Percentiles rank a stretch among this genome's conserved stretches.
phyloP scores from a whole-genome alignment of 106 monocot genomes.

The Dendrobium huoshanense region DNA sequence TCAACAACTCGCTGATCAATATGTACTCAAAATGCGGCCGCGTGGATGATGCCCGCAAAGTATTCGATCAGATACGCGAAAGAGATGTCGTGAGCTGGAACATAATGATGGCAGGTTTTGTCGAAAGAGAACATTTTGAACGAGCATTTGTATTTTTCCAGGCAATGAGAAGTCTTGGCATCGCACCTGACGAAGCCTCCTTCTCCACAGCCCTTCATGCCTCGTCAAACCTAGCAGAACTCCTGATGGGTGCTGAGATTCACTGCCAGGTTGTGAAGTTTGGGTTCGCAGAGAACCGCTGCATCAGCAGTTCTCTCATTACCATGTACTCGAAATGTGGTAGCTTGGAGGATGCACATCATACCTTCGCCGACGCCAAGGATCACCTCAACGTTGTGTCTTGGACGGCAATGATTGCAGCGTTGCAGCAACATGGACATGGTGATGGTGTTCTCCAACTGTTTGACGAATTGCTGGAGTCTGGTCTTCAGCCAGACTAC shows the following conservation, averaged over 20 bases:
- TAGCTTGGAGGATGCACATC: neutral
- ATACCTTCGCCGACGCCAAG: neutral
- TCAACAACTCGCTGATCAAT: conserved; percentile 47
- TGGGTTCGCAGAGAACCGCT: neutral
- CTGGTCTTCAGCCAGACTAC: conserved; percentile 34
- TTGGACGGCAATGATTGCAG: conserved; percentile 74
- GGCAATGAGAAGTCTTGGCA: neutral
- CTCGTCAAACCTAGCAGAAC: neutral
- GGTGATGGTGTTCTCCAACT: conserved; percentile 29
- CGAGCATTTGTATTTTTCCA: neutral
- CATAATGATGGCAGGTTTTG: conserved; percentile 38
- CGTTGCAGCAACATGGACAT: conserved; percentile 45
- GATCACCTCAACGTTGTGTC: conserved; percentile 22
- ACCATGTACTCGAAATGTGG: conserved; percentile 8
- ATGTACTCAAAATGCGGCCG: conserved; percentile 66
- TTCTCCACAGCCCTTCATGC: neutral
- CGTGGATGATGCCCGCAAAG: conserved; percentile 19
- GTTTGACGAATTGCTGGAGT: conserved; percentile 59
- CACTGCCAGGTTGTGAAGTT: conserved; percentile 4
- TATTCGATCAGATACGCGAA: conserved; percentile 33
- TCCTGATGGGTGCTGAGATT: neutral
- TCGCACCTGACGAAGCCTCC: conserved; percentile 1
- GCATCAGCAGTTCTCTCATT: neutral
- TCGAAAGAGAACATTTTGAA: neutral
- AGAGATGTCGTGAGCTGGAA: conserved; percentile 60